A percentile compares a stretch with the other conserved stretches of the same genome.
Conservation (phyloP, 306 rosid species). For the Fagus sylvatica region DNA sequence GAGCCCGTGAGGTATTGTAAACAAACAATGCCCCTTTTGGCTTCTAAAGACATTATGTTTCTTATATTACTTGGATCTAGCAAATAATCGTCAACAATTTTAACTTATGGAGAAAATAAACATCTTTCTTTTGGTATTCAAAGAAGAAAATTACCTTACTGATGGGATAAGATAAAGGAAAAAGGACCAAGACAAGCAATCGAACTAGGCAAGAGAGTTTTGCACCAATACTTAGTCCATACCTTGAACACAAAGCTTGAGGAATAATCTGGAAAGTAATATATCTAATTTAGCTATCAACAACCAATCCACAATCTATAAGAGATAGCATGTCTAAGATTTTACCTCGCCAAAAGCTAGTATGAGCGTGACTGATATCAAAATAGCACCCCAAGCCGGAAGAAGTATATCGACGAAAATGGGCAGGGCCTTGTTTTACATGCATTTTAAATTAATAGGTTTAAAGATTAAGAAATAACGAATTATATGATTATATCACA, state of each 20-base stretch:
- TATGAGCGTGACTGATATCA: conserved; percentile 47
- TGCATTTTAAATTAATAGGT: not conserved
- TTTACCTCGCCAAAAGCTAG: conserved; percentile 60
- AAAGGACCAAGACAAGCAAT: conserved; percentile 55
- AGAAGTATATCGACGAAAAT: conserved; percentile 48
- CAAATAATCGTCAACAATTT: not conserved
- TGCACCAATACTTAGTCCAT: conserved; percentile 68
- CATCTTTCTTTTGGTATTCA: not conserved
- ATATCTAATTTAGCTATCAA: not conserved
- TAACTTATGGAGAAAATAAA: not conserved
- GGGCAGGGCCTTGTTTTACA: conserved; percentile 60
- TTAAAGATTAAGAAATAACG: not conserved
- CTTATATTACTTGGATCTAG: not conserved
- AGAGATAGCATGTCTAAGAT: not conserved
- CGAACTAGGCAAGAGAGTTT: conserved; percentile 54
- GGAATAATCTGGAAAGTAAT: conserved; percentile 58
- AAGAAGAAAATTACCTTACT: conserved; percentile 55
- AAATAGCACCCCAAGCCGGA: conserved; percentile 51
- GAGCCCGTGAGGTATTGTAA: not conserved
- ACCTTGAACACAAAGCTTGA: conserved; percentile 68
- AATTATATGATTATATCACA: not conserved
- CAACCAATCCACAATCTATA: not conserved
- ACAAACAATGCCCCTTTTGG: not conserved
- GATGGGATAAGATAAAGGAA: conserved; percentile 76
- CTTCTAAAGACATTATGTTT: not conserved